Evolutionary conservation across 305 asterid genomes (phyloP).

Genomic region (Fraxinus ornus): DNA sequence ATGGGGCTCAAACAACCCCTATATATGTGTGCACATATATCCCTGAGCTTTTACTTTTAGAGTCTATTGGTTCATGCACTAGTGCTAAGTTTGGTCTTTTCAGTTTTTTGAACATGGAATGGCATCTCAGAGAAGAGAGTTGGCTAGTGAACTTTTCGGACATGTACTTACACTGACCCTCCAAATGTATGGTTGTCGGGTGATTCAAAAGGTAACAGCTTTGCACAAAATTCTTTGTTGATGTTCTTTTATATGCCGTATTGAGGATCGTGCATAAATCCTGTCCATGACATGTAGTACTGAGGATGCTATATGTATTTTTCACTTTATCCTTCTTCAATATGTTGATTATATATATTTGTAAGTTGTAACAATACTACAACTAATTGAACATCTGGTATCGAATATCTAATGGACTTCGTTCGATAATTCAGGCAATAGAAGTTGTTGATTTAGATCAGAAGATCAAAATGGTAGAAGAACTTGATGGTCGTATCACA

Average conservation of each 20-base stretch:
- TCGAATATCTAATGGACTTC: not conserved
- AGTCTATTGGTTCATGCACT: slow-evolving; percentile 7
- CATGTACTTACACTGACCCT: slow-evolving; percentile 75
- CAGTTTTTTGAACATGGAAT: slow-evolving; percentile 87
- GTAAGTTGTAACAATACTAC: not conserved
- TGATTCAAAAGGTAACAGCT: slow-evolving; percentile 73
- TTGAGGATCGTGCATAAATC: slow-evolving; percentile 2
- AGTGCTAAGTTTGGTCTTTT: slow-evolving; percentile 20
- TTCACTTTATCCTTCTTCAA: not conserved
- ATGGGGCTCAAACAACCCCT: not conserved
- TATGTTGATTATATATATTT: not conserved
- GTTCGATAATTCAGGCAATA: slow-evolving; percentile 60
- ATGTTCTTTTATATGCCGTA: slow-evolving; percentile 8
- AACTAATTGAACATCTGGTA: not conserved
- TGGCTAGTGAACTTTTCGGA: slow-evolving; percentile 65
- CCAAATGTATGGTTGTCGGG: slow-evolving; percentile 92
- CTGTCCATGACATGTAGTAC: not conserved
- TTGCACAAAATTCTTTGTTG: not conserved
- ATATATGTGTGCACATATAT: not conserved
- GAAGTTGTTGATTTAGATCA: slow-evolving; percentile 98
- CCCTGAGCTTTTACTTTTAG: slow-evolving; percentile 22
- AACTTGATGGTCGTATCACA: slow-evolving; percentile 91
- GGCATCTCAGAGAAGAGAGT: slow-evolving; percentile 71
- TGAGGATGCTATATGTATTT: not conserved
- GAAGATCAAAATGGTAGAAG: slow-evolving; percentile 92